Evolutionary conservation across 495 filamentous ascomycete species (phyloP).

Genomic region (Copromyces sp.): DNA sequence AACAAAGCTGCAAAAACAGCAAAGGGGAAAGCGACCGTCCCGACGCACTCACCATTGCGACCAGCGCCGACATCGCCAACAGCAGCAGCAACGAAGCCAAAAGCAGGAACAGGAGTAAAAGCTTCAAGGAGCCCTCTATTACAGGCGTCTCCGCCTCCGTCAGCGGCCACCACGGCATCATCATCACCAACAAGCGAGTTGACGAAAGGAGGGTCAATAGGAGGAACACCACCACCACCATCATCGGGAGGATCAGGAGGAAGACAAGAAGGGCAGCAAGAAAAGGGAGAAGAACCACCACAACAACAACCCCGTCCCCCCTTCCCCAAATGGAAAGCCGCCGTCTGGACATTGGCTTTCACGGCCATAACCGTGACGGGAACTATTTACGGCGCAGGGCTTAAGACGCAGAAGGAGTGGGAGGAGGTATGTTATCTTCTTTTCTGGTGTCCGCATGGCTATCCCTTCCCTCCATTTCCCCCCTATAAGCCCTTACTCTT

Average conservation of each 20-base stretch:
- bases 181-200: background rate
- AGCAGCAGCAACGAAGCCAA: background rate
- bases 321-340: slow-evolving; percentile 18
- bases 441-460: background rate
- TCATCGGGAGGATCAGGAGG: background rate
- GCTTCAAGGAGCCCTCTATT: background rate
- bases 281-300: background rate
- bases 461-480: background rate
- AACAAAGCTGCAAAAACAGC: background rate
- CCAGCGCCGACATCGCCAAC: background rate
- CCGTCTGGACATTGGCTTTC: slow-evolving; percentile 37
- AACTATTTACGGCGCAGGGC: slow-evolving; percentile 45
- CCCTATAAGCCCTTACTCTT: background rate
- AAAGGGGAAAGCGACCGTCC: background rate
- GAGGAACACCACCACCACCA: background rate
- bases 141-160: background rate
- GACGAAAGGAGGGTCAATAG: background rate
- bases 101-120: background rate
- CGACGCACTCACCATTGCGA: background rate
- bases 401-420: slow-evolving; percentile 43
- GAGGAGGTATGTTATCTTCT: slow-evolving; percentile 15
- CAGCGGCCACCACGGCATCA: background rate
- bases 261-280: background rate
- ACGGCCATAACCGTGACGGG: slow-evolving; percentile 40
- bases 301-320: slow-evolving; percentile 8